These are phyloP conservation scores for Solanum megistacrolobum DNA, from an alignment of 257 asterid genomes.

Conservation along the genomic window DNA sequence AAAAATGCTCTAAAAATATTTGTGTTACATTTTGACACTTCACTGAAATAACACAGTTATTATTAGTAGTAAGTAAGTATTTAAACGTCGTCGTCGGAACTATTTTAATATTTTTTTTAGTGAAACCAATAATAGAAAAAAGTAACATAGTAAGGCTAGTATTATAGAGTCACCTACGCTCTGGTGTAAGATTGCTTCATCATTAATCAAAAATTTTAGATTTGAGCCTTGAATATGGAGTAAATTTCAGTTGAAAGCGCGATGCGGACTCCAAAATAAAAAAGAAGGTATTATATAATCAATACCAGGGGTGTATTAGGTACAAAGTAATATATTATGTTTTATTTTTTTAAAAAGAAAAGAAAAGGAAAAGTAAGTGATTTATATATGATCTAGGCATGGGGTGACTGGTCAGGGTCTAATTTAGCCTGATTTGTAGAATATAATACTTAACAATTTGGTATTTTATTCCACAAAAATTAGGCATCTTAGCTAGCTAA, in stretches of 20 bases:
- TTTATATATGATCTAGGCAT: neutral
- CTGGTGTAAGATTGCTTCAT: neutral
- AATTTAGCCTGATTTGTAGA: neutral
- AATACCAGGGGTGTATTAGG: neutral
- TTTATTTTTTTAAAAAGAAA: neutral
- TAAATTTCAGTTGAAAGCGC: accelerated
- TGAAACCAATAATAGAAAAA: neutral
- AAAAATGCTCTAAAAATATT: neutral
- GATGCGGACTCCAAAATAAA: accelerated
- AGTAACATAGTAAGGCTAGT: neutral
- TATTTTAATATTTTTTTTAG: neutral
- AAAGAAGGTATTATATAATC: neutral
- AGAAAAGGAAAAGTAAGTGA: neutral
- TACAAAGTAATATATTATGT: neutral
- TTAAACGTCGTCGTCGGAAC: neutral
- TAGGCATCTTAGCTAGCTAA: neutral
- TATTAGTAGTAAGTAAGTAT: neutral
- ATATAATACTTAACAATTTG: neutral
- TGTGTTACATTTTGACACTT: neutral
- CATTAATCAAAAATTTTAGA: too few relatives aligned
- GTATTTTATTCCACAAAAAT: neutral
- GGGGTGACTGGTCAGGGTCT: neutral
- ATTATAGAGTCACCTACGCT: neutral
- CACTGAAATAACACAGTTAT: neutral
- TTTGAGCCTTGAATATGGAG: too few relatives aligned